Evolutionary conservation across 805 yeast genomes (phyloP).

Genomic region (Diddensiella transvaalensis): DNA sequence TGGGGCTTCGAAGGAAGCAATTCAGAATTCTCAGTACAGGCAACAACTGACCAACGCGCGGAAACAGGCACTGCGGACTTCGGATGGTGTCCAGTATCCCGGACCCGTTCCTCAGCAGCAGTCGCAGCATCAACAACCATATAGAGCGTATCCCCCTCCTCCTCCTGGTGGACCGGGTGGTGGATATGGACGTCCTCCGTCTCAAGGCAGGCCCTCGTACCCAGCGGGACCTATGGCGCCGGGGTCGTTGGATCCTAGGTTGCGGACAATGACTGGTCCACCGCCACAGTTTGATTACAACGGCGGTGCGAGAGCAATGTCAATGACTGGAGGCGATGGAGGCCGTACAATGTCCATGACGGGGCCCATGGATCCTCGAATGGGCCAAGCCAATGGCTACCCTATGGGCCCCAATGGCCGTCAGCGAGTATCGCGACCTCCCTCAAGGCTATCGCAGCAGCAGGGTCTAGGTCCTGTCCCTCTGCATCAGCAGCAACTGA

Average conservation of each 20-base stretch:
- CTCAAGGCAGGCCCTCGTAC: constrained; percentile 5
- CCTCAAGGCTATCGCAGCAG: constrained; percentile 14
- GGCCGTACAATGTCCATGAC: background rate
- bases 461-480: background rate
- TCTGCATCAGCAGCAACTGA: constrained; percentile 6
- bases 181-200: constrained; percentile 7
- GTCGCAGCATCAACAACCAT: background rate
- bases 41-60: constrained; percentile 23
- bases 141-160: background rate
- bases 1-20: constrained; percentile 9
- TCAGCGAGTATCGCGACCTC: constrained; percentile 15
- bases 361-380: background rate
- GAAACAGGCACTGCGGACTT: constrained; percentile 20
- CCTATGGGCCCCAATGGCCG: constrained; percentile 1
- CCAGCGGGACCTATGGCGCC: constrained; percentile 13
- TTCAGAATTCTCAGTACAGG: constrained; percentile 18
- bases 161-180: constrained; percentile 18
- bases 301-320: constrained; percentile 2
- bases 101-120: background rate
- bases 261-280: constrained; percentile 11
- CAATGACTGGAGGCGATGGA: constrained; percentile 7
- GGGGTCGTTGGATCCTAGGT: constrained; percentile 9
- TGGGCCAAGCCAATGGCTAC: background rate
- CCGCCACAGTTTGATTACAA: constrained; percentile 4
- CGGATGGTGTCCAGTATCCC: constrained; percentile 19